phyloP scores from a whole-genome alignment of 192 early-diverging fungal species.

The Coemansia reversa region DNA sequence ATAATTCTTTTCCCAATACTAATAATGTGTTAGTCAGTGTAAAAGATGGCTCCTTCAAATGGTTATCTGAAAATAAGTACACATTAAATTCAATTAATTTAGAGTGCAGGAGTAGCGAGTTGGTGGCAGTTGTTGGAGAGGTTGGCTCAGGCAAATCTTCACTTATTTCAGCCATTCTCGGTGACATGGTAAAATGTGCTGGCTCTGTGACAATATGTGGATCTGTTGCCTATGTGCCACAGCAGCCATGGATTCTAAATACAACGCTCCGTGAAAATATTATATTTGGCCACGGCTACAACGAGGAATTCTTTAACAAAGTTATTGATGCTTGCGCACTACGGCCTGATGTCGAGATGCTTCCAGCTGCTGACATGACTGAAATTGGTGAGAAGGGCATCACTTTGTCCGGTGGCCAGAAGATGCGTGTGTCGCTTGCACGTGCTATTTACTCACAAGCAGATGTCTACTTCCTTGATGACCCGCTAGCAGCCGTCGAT shows the following conservation, averaged over 20 bases:
- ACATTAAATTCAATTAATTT: conserved; percentile 41
- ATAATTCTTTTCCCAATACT: background rate
- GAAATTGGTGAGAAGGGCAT: background rate
- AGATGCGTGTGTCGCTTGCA: conserved; percentile 4
- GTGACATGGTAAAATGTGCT: conserved; percentile 72
- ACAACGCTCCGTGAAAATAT: conserved; percentile 50
- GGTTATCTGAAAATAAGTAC: conserved; percentile 44
- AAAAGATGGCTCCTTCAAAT: conserved; percentile 56
- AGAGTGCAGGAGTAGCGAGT: conserved; percentile 28
- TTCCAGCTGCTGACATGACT: conserved; percentile 73
- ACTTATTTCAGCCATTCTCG: conserved; percentile 74
- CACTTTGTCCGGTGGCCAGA: background rate
- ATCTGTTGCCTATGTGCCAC: conserved; percentile 59
- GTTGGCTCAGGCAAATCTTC: conserved; percentile 77
- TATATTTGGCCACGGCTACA: conserved; percentile 78
- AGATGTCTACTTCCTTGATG: conserved; percentile 81
- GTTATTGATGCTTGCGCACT: conserved; percentile 85
- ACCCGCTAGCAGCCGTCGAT: conserved; percentile 62
- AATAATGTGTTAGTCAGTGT: conserved; percentile 7
- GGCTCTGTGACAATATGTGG: conserved; percentile 73
- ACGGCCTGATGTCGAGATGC: conserved; percentile 79
- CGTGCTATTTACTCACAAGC: conserved; percentile 87
- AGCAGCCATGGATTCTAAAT: conserved; percentile 94
- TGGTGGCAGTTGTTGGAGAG: conserved; percentile 63
- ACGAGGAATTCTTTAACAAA: conserved; percentile 73